Percentiles rank a stretch among this genome's conserved stretches.
Evolutionary conservation across 805 yeast species (phyloP).

Genomic region (Barnettozyma pratensis): DNA sequence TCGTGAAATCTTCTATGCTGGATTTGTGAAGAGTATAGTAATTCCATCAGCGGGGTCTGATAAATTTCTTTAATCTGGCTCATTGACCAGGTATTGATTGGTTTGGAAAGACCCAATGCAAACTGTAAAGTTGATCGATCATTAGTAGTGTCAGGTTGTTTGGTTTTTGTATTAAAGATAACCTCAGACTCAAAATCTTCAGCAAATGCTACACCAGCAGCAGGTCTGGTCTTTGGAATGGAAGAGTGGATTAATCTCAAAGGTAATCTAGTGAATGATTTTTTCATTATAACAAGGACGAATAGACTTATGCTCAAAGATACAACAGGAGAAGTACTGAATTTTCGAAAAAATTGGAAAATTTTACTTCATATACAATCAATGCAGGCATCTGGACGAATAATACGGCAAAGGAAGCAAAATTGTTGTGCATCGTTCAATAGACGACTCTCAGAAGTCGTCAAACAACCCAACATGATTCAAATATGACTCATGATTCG

Average conservation of each 20-base stretch:
- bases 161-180: not conserved
- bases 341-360: too few species aligned
- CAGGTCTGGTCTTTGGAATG: not conserved
- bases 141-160: not conserved
- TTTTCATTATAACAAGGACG: not conserved
- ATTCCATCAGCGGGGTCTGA: constrained; percentile 58
- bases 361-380: too few species aligned
- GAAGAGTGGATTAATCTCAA: constrained; percentile 2
- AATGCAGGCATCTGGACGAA: too few species aligned
- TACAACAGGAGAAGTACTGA: too few species aligned
- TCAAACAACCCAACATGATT: too few species aligned
- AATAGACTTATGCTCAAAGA: too few species aligned
- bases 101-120: constrained; percentile 28
- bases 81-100: constrained; percentile 49
- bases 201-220: not conserved
- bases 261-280: constrained; percentile 1
- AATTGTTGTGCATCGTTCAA: too few species aligned
- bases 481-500: too few species aligned
- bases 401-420: too few species aligned
- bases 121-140: constrained; percentile 17
- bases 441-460: too few species aligned
- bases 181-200: not conserved
- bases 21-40: constrained; percentile 53
- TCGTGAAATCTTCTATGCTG: constrained; percentile 67
- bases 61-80: constrained; percentile 57